Evolutionary conservation across 805 yeast species (phyloP).

Genomic region (Saccharomyces mikatae): DNA sequence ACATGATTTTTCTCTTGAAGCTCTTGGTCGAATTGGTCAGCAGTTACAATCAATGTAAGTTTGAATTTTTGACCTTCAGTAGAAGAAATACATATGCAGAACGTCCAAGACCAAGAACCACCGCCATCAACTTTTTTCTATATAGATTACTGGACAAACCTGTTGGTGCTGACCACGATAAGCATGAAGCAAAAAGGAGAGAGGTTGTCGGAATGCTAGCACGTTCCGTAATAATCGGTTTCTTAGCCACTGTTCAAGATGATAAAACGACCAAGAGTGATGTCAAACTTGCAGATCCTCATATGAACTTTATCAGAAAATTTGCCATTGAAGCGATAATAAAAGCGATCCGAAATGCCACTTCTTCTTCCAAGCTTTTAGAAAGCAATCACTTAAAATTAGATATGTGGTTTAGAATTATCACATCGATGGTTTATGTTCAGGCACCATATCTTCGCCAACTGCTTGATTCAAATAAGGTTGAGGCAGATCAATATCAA

Average conservation of each 20-base stretch:
- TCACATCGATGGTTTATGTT: conserved; percentile 22
- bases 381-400: conserved; percentile 24
- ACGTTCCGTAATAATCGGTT: conserved; percentile 49
- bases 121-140: conserved; percentile 67
- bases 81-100: conserved; percentile 40
- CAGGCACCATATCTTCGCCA: conserved; percentile 32
- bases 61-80: conserved; percentile 73
- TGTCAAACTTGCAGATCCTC: conserved; percentile 52
- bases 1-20: conserved; percentile 61
- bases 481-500: conserved; percentile 53
- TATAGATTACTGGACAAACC: conserved; percentile 61
- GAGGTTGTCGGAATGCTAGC: conserved; percentile 55
- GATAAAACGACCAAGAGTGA: conserved; percentile 34
- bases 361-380: conserved; percentile 16
- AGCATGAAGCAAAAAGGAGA: conserved; percentile 41
- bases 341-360: conserved; percentile 51
- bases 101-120: conserved; percentile 58
- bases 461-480: conserved; percentile 39
- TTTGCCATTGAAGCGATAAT: conserved; percentile 62
- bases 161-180: conserved; percentile 31
- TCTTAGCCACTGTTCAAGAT: conserved; percentile 53
- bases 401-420: conserved; percentile 26
- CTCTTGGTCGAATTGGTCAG: conserved; percentile 61
- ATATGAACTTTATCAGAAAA: conserved; percentile 63
- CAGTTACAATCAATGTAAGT: conserved; percentile 72